Base-by-base conservation (phyloP, 108 stramenopile species). In the Skeletonema costatum region DNA sequence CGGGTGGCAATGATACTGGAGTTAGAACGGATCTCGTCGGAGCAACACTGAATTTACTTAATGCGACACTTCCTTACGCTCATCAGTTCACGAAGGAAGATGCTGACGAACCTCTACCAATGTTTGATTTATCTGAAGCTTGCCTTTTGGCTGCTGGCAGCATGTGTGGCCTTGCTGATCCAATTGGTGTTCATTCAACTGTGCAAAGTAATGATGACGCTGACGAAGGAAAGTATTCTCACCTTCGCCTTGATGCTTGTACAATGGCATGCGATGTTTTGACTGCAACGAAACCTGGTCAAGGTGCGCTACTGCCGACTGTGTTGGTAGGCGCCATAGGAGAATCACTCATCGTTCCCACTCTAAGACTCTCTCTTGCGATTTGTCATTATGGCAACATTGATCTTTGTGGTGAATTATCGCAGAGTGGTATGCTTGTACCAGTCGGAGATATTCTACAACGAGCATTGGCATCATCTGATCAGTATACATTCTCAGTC, bases 291-390 rank as follows among this genome's bases (percentile, higher is more conserved):
- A 68, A 65, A n/a, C 76, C 65, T 10, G 74, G 75, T 21, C 86
- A 84, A 10, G 83, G 80, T 12, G 69, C 82, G 17, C 62, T 90
- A 17, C 56, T 92, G 35, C 93, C 93, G 0, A 82, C 88, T 32
- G 75, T 92, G 71, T 71, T 94, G 31, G 87, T 94, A 31, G 93
- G 93, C 17, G 85, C 88, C 21, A 88, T 92, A 62, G 93, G 93
- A 21, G 90, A 87, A 58, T 80, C 77, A 13, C 71, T 85, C 9
- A 75, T 90, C 21, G 50, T 68, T 32, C 86, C 93, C 3, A 82
- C 87, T 13, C 56, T 94, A 21, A 86, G 93, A 12, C 33, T 89
- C 12, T 64, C 90, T 12, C 76, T 90, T 10, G 91, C 93, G 25
- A 86, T 94, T 71, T 85, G 80, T 4, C 85, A 84, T 46, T 87